Conservation (phyloP, 108 stramenopile species). For the Heterococcus sp. region DNA sequence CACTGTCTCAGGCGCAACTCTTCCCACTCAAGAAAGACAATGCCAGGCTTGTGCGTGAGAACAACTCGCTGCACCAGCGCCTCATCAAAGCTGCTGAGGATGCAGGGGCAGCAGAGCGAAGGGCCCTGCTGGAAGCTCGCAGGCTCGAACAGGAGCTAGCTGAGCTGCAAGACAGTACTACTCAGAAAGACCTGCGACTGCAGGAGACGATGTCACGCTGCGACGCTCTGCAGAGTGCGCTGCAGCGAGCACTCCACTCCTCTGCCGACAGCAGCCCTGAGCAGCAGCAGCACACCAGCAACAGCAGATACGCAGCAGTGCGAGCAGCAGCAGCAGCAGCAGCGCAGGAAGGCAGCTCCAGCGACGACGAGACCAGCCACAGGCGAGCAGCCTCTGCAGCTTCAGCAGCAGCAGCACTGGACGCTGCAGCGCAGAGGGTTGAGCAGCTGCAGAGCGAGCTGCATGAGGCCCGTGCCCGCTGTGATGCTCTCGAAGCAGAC, state of each 20-base stretch:
- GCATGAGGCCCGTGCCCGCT: neutral
- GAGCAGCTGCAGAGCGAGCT: neutral
- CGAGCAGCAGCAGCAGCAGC: neutral
- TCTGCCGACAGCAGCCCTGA: neutral
- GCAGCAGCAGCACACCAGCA: neutral
- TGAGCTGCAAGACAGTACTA: neutral
- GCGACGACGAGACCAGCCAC: neutral
- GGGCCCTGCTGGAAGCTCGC: conserved; percentile 13
- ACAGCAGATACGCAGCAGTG: neutral
- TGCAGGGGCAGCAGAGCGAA: conserved; percentile 18
- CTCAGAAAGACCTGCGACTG: neutral
- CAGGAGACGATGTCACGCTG: neutral
- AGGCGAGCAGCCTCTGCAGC: neutral
- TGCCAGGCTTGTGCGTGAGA: conserved; percentile 10
- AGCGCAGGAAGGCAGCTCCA: neutral
- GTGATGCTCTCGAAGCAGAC: neutral
- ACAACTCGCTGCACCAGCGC: neutral
- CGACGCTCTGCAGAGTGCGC: neutral
- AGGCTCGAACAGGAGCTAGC: conserved; percentile 1
- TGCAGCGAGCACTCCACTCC: neutral
- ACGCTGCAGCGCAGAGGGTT: neutral
- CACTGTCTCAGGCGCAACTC: conserved; percentile 50
- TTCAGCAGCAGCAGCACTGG: neutral
- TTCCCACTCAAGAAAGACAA: conserved; percentile 60
- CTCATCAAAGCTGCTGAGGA: conserved; percentile 43